Evolutionary conservation across 495 filamentous ascomycete genomes (phyloP).

Genomic region (Barbatosphaeria neglecta): DNA sequence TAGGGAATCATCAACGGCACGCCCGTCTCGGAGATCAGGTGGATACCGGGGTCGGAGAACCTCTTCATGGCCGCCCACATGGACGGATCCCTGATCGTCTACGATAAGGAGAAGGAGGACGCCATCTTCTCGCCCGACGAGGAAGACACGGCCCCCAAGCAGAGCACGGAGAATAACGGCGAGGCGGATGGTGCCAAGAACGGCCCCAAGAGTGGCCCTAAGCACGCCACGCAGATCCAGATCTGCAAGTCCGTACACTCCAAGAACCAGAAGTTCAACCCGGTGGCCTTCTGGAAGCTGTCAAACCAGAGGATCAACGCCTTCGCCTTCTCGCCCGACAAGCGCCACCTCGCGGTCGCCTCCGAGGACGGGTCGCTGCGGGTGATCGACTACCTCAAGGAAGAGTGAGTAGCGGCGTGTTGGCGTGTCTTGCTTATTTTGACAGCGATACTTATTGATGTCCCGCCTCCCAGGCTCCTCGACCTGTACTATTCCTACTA

Average conservation of each 20-base stretch:
- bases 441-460: too few species aligned
- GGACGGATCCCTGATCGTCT: constrained; percentile 88
- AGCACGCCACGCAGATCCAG: constrained; percentile 31
- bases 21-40: constrained; percentile 75
- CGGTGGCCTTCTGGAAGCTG: constrained; percentile 80
- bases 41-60: constrained; percentile 90
- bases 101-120: constrained; percentile 98
- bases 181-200: constrained; percentile 26
- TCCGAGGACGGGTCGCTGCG: constrained; percentile 84
- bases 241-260: constrained; percentile 84
- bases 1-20: constrained; percentile 77
- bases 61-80: constrained; percentile 87
- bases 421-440: background rate
- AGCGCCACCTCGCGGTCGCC: constrained; percentile 76
- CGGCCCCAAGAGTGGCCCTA: constrained; percentile 15
- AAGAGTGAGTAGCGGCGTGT: constrained; percentile 51
- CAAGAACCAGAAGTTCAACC: constrained; percentile 85
- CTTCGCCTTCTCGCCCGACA: constrained; percentile 82
- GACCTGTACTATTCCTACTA: constrained; percentile 87
- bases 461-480: constrained; percentile 44
- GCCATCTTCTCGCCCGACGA: constrained; percentile 44
- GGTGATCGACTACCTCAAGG: constrained; percentile 82
- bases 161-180: constrained; percentile 23
- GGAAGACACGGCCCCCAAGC: too few species aligned
- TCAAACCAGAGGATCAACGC: constrained; percentile 81